Evolutionary conservation across 768 basidiomycete species (phyloP).

Genomic region (Imleria badia): DNA sequence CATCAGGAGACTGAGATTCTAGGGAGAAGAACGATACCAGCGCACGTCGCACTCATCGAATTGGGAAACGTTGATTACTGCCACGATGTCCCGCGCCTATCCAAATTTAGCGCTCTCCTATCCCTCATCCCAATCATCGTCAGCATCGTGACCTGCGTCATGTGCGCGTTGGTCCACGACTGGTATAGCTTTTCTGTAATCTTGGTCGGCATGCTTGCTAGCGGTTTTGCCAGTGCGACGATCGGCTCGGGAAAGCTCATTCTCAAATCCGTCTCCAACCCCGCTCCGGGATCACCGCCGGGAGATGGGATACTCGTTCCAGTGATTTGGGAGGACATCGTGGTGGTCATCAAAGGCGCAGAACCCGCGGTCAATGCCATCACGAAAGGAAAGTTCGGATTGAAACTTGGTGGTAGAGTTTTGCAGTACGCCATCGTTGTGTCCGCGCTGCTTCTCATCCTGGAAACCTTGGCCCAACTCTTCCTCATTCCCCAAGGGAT

Average conservation of each 20-base stretch:
- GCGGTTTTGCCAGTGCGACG: constrained; percentile 25
- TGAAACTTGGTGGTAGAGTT: constrained; percentile 8
- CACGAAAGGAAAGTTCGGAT: constrained; percentile 27
- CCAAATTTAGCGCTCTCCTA: not conserved
- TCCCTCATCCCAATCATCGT: constrained; percentile 25
- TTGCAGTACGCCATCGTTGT: constrained; percentile 17
- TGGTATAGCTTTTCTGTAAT: constrained; percentile 34
- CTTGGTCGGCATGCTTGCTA: constrained; percentile 31
- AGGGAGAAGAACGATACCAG: constrained; percentile 15
- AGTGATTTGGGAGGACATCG: constrained; percentile 10
- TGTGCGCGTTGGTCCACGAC: constrained; percentile 26
- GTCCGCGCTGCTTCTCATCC: constrained; percentile 28
- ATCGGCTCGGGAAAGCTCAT: constrained; percentile 27
- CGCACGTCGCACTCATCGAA: constrained; percentile 21
- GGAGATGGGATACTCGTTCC: constrained; percentile 29
- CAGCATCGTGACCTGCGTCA: constrained; percentile 23
- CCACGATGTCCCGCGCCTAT: not conserved
- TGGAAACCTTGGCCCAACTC: constrained; percentile 32
- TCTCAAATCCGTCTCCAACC: constrained; percentile 9
- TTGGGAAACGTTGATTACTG: constrained; percentile 3
- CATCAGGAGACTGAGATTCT: not conserved
- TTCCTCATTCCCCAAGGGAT: constrained; percentile 33
- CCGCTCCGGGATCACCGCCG: constrained; percentile 18
- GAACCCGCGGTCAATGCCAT: constrained; percentile 29
- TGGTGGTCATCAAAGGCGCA: constrained; percentile 29